Percentiles rank a stretch among this genome's conserved stretches.
These are phyloP conservation scores for Hondaea fermentalgiana DNA, from an alignment of 108 stramenopile species.

Conservation along the genomic window DNA sequence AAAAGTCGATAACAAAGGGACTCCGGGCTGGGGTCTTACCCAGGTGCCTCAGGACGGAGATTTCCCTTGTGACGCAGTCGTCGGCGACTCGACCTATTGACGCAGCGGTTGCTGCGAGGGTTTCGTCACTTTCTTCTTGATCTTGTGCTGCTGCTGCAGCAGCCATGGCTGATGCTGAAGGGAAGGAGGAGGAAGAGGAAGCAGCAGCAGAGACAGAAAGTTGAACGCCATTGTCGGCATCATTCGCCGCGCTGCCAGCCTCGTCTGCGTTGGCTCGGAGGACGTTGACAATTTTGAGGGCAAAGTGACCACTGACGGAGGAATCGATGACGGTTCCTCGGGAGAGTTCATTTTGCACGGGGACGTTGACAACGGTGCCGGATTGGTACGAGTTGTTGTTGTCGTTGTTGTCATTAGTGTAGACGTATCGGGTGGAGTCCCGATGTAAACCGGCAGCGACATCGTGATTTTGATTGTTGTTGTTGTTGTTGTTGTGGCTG, in stretches of 20 bases:
- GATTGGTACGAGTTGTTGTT: not conserved
- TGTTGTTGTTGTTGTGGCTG: not conserved
- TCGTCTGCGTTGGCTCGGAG: not conserved
- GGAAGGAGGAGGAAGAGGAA: too few species aligned
- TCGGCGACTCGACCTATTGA: too few species aligned
- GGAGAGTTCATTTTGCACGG: not conserved
- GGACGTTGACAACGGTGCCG: not conserved
- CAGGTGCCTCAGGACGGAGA: slow-evolving; percentile 45
- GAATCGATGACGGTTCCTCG: not conserved
- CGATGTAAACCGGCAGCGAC: not conserved
- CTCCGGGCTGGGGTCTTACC: slow-evolving; percentile 20
- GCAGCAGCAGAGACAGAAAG: too few species aligned
- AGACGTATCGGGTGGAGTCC: too few species aligned
- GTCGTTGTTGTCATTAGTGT: not conserved
- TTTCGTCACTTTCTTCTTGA: not conserved
- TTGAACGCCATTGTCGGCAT: too few species aligned
- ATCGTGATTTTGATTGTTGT: not conserved
- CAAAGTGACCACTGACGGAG: not conserved
- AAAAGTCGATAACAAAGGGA: slow-evolving; percentile 55
- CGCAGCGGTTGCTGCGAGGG: too few species aligned
- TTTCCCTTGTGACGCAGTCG: slow-evolving; percentile 32
- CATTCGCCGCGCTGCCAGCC: too few species aligned
- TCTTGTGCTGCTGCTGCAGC: not conserved
- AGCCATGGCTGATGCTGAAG: not conserved
- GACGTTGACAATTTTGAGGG: not conserved